Evolutionary conservation across 208 protist species (phyloP).

Genomic region (Trypanosoma cruzi): DNA sequence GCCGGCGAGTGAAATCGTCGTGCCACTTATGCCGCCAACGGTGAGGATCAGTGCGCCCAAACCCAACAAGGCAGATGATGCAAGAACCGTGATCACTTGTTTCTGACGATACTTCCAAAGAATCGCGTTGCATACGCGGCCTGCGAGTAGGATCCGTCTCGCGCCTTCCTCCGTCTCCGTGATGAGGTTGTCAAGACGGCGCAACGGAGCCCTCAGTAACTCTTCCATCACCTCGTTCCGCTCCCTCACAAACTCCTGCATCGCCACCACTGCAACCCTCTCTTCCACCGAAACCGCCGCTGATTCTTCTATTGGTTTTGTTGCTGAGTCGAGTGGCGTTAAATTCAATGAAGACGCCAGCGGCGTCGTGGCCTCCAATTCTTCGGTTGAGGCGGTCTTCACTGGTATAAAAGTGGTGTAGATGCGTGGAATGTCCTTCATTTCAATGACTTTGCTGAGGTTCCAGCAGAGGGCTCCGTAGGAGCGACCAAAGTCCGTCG

Average conservation of each 20-base stretch:
- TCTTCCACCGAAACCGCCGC: background rate
- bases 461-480: slow-evolving; percentile 94
- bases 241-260: slow-evolving; percentile 51
- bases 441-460: slow-evolving; percentile 85
- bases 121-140: slow-evolving; percentile 45
- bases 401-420: slow-evolving; percentile 83
- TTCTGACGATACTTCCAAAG: slow-evolving; percentile 43
- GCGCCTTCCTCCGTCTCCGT: slow-evolving; percentile 72
- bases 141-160: slow-evolving; percentile 52
- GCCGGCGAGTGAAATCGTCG: slow-evolving; percentile 19
- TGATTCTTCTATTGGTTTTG: background rate
- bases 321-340: no score
- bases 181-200: slow-evolving; percentile 78
- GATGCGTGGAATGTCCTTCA: slow-evolving; percentile 92
- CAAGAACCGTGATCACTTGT: slow-evolving; percentile 21
- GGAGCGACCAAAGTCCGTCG: slow-evolving; percentile 87
- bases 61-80: slow-evolving; percentile 18
- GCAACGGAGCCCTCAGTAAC: slow-evolving; percentile 58
- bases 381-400: slow-evolving; percentile 20
- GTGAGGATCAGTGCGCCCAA: slow-evolving; percentile 23
- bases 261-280: slow-evolving; percentile 31
- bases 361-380: background rate
- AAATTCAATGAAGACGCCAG: no score
- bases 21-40: slow-evolving; percentile 27
- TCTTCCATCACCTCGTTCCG: slow-evolving; percentile 60